Base-by-base conservation (phyloP, 2,329 filamentous ascomycete genomes). In the Paecilomyces niveus region DNA sequence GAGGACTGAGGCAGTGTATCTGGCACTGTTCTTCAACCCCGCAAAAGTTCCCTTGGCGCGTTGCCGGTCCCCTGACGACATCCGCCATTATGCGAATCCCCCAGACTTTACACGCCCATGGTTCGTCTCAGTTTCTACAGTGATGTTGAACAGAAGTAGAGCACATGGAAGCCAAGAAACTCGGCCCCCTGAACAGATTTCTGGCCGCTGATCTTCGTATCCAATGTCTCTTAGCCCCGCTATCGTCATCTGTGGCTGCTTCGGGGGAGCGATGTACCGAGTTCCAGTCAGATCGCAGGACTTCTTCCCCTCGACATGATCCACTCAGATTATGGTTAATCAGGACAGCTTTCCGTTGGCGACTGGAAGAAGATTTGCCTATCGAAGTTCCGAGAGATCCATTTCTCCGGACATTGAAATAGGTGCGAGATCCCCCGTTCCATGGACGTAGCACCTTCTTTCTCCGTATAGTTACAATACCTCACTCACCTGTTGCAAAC, bases 211-310 rank as follows among this genome's bases (percentile, higher is more conserved):
- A 21, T 45, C 39, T 45, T 45, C 6, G 39, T 18, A 45, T 45
- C n/a, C 15, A 18, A 18, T 18, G 15, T 45, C 15, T 45, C 39
- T 18, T 3, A 18, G 39, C 39, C 39, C 39, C 39, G 39, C 39
- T 13, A 45, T 45, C 39, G 39, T 45, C 35, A 45, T 45, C n/a
- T n/a, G n/a, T 4, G 39, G 18, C 26, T 29, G 32, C 54, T 62
- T 72, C 68, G 69, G 70, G 65, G 35, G 54, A 71, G 62, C 59
- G 66, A 68, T 71, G 59, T 62, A 62, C 70, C 70, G 69, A 72
- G 65, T 45, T 45, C 39, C 39, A 45, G 15, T 45, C 15, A 39
- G 35, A 39, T 39, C n/a, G 35, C 35, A 39, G n/a, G 33, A n/a
- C 33, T 15, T 39, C 33, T n/a, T n/a, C 33, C 33, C 35, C 35